Base-by-base conservation (phyloP, 2,329 filamentous ascomycete species). In the Aspergillus thermomutatus region DNA sequence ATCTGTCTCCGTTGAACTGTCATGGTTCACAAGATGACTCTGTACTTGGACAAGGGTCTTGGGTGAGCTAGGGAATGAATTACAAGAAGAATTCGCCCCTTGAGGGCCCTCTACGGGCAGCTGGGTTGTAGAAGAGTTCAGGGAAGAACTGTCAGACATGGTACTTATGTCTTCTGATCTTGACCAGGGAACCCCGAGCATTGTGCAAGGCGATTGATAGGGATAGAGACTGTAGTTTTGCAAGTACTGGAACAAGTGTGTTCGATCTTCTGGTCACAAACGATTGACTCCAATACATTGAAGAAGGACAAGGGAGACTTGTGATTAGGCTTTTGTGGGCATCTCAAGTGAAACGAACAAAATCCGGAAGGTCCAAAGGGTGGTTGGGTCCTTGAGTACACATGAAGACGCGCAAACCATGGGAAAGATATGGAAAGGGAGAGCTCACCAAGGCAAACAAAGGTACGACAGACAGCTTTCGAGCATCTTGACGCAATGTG, bases 11-110 rank as follows among this genome's bases (percentile, higher is more conserved):
- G 60, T 62, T 23, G 66, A 60, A 64, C 67, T 64, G 31, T 72
- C 67, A 55, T 71, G 67, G 25, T 73, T 66, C 1, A 72, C 73
- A 40, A 70, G 53, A 49, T 71, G 68, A 49, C 70, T 75, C 28
- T 59, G 68, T 17, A 72, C 61, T 14, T 66, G 63, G 48, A 66
- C 60, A n/a, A 77, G 66, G 3, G 61, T 61, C 49, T 69, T 65
- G 17, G 57, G 51, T n/a, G 57, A 53, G 31, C 55, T 60, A 28
- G 50, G 53, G 31, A 55, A 52, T 21, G 56, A 54, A 27, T 50
- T 62, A 11, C 59, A 60, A 28, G 64, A 60, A n/a, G 58, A 58
- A 9, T 48, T 52, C n/a, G 51, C 43, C 31, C 34, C 37, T 40
- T 59, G 54, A 43, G 25, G 25, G 17, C 59, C 54, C 37, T 60